phyloP scores from a whole-genome alignment of 106 monocot genomes.

The Vanilla planifolia region DNA sequence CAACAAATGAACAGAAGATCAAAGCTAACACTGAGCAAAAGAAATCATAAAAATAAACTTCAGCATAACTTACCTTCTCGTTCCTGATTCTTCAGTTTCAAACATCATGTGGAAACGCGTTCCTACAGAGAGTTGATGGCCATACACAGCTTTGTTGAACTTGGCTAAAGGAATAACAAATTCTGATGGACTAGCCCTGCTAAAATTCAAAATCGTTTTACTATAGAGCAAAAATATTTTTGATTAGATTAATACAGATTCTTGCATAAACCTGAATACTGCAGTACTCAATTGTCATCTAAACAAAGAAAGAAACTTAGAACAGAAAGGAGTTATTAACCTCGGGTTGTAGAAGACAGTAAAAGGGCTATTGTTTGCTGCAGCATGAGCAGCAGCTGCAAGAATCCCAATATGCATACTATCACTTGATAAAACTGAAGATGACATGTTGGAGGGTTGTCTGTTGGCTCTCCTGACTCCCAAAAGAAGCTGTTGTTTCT shows the following conservation, averaged over 20 bases:
- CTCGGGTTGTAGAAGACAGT: constrained; percentile 87
- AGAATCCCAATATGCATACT: constrained; percentile 92
- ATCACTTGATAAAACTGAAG: constrained; percentile 80
- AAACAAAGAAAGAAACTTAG: no score
- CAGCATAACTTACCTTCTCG: constrained; percentile 44
- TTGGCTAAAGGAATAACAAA: constrained; percentile 82
- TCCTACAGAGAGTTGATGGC: constrained; percentile 61
- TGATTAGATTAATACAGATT: neutral
- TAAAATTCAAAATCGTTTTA: neutral
- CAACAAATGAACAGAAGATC: no score
- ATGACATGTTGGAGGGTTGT: constrained; percentile 56
- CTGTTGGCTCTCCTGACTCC: constrained; percentile 67
- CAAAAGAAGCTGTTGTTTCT: neutral
- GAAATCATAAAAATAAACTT: no score
- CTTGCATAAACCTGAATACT: neutral
- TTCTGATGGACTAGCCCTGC: constrained; percentile 73
- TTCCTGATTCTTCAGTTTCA: constrained; percentile 45
- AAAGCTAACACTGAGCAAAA: no score
- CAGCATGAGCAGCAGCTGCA: constrained; percentile 86
- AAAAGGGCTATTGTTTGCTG: constrained; percentile 67
- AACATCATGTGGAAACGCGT: constrained; percentile 90
- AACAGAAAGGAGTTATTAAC: constrained; percentile 3
- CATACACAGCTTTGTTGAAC: constrained; percentile 68
- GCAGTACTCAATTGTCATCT: neutral
- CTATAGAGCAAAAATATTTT: constrained; percentile 1